Conservation (phyloP, 2,329 filamentous ascomycete genomes). For the Sporothrix humicola region DNA sequence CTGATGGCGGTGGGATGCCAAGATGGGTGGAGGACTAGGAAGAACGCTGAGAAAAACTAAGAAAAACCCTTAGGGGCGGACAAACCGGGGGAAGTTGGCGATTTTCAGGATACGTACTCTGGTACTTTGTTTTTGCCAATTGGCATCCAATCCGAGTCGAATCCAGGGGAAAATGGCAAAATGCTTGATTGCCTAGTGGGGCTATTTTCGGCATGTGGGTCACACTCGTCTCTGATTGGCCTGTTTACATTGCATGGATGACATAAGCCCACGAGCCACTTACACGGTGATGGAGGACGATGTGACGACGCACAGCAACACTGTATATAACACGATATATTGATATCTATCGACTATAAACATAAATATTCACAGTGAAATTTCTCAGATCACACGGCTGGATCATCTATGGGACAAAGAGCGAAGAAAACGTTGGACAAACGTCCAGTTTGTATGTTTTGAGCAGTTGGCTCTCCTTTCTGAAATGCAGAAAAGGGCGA, state of each 20-base stretch:
- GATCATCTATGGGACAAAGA: neutral
- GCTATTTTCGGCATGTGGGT: neutral
- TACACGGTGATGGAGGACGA: neutral
- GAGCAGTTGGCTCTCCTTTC: constrained; percentile 6
- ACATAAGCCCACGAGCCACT: neutral
- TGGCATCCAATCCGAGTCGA: neutral
- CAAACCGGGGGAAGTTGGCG: neutral
- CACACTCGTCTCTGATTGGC: neutral
- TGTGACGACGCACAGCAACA: neutral
- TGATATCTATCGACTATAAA: too few relatives aligned
- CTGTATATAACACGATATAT: neutral
- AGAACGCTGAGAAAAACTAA: neutral
- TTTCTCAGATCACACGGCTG: neutral
- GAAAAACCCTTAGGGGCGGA: neutral
- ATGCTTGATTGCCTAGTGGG: constrained; percentile 9
- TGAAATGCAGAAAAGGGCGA: neutral
- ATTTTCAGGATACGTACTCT: constrained; percentile 14
- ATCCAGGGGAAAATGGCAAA: constrained; percentile 16
- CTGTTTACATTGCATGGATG: neutral
- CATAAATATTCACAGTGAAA: too few relatives aligned
- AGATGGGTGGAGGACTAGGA: neutral
- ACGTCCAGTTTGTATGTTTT: neutral
- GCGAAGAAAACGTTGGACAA: neutral
- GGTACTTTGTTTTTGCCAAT: constrained; percentile 1
- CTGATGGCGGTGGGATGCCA: neutral